Base-by-base conservation (phyloP, 805 yeast species). In the Starmerella vitae region DNA sequence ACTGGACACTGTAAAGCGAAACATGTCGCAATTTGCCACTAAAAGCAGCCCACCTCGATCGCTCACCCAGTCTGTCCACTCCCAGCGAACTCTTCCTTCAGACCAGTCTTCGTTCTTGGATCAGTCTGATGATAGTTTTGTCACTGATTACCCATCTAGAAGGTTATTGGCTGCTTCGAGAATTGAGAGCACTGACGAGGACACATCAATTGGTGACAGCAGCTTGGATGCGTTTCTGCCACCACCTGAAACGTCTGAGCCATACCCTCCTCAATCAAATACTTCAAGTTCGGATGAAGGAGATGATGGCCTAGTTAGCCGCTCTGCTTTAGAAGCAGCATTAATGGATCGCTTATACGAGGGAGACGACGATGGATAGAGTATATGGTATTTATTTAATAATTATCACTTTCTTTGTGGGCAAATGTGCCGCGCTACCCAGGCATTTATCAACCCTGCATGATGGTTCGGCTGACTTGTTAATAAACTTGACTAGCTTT, bases 251-350 rank as follows among this genome's bases (percentile, higher is more conserved):
- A 27, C 31, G 37, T 30, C 20, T 28, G 20, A 12, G 15, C 17
- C 15, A 13, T 13, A 32, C 17, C 26, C 15, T 22, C 33, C 17
- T 22, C 10, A n/a, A n/a, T n/a, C n/a, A n/a, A n/a, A n/a, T n/a
- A n/a, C n/a, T n/a, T n/a, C n/a, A n/a, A n/a, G n/a, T n/a, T n/a
- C n/a, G n/a, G n/a, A n/a, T n/a, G n/a, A n/a, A n/a, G n/a, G 38
- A 14, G 38, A 41, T 13, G 58, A 56, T 18, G 46, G 52, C 20
- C 53, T 57, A 21, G 50, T 58, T 10, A 50, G 55, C 27, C 50
- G 54, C 20, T 56, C 61, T 1, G 62, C 61, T 13, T 44, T 58
- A 10, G 62, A 55, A 34, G 62, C 56, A 13, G 62, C 61, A 3
- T 44, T 58, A n/a, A 30, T 53, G 32, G 56, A 49, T 34, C 40